These are phyloP conservation scores for Zygnema circumcarinatum DNA, from an alignment of 139 green algal species.

Conservation along the genomic window DNA sequence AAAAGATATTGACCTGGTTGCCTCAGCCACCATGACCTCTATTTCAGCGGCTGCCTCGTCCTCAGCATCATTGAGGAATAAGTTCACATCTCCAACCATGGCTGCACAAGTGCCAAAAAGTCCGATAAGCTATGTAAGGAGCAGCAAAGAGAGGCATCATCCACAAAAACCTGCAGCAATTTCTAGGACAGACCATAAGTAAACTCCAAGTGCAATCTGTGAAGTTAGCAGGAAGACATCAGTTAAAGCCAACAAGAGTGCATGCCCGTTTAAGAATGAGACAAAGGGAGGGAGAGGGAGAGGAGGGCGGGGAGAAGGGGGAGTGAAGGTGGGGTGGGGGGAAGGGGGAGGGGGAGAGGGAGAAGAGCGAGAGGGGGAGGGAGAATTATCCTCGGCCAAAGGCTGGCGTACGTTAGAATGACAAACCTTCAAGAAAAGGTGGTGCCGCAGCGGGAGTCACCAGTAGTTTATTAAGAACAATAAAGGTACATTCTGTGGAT, in stretches of 20 bases:
- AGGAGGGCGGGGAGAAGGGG: too few relatives aligned
- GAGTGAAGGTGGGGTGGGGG: too few relatives aligned
- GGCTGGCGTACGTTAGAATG: conserved; percentile 15
- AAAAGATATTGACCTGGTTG: conserved; percentile 16
- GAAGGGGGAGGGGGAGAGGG: too few relatives aligned
- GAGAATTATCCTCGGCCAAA: too few relatives aligned
- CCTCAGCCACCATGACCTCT: conserved; percentile 63
- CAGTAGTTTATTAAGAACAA: conserved; percentile 4
- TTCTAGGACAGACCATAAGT: background rate
- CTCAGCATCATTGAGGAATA: conserved; percentile 64
- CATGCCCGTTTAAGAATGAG: too few relatives aligned
- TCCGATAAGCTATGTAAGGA: too few relatives aligned
- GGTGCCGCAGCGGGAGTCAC: background rate
- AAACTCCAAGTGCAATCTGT: too few relatives aligned
- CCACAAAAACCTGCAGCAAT: background rate
- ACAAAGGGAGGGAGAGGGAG: too few relatives aligned
- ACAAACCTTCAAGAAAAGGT: background rate
- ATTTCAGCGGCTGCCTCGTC: conserved; percentile 53
- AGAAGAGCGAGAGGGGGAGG: too few relatives aligned
- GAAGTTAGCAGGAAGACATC: too few relatives aligned
- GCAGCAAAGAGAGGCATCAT: background rate
- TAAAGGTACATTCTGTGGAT: conserved; percentile 16
- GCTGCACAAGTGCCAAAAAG: conserved; percentile 14
- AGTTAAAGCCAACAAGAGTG: too few relatives aligned
- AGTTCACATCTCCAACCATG: conserved; percentile 66